These are phyloP conservation scores for Phyllosticta citrichinensis DNA, from an alignment of 2,329 filamentous ascomycete species.

Conservation along the genomic window DNA sequence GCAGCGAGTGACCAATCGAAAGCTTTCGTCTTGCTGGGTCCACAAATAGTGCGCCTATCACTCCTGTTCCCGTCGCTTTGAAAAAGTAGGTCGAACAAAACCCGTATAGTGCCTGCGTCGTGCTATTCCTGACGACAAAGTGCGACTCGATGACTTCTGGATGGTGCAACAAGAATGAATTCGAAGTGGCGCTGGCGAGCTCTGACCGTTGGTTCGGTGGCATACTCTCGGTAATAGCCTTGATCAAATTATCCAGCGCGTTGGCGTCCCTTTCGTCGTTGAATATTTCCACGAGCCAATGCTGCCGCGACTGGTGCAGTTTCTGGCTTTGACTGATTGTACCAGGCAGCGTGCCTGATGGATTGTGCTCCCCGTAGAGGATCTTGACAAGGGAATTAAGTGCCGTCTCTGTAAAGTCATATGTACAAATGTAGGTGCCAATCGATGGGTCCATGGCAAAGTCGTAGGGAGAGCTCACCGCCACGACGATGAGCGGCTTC, in stretches of 20 bases:
- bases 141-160: slow-evolving; percentile 68
- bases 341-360: slow-evolving; percentile 50
- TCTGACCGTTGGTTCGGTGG: slow-evolving; percentile 58
- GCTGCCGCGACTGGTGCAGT: slow-evolving; percentile 76
- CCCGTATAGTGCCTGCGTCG: slow-evolving; percentile 80
- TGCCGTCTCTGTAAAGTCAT: slow-evolving; percentile 90
- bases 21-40: slow-evolving; percentile 78
- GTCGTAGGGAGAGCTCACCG: slow-evolving; percentile 92
- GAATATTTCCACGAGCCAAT: slow-evolving; percentile 89
- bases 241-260: slow-evolving; percentile 66
- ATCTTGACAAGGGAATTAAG: slow-evolving; percentile 75
- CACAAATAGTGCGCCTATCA: slow-evolving; percentile 80
- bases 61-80: slow-evolving; percentile 57
- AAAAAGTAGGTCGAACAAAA: slow-evolving; percentile 86
- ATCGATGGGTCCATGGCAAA: slow-evolving; percentile 89
- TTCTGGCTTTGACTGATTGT: slow-evolving; percentile 82
- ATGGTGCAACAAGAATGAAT: slow-evolving; percentile 65
- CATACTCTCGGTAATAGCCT: slow-evolving; percentile 55
- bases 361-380: slow-evolving; percentile 63
- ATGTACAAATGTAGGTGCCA: slow-evolving; percentile 88
- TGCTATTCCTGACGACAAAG: slow-evolving; percentile 89
- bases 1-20: slow-evolving; percentile 82
- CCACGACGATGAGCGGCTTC: slow-evolving; percentile 82
- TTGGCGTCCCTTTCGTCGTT: slow-evolving; percentile 66
- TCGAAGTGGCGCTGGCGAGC: slow-evolving; percentile 57